Evolutionary conservation across 345 rosid species (phyloP), one percentile per base, ranked within the genome.

Genomic region (Psidium friedrichsthalianum): DNA sequence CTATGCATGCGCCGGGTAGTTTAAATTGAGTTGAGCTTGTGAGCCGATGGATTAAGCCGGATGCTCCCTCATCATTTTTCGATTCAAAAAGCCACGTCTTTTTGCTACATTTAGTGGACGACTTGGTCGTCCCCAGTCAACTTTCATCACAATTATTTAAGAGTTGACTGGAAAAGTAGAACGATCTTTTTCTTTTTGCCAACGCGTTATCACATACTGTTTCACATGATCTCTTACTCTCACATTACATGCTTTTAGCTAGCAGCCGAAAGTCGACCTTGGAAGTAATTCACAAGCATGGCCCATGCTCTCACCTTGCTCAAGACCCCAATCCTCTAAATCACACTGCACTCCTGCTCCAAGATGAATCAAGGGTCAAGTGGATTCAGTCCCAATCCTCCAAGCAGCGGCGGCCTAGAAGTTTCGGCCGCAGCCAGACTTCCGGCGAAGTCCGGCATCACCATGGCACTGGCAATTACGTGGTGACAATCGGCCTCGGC

Each of bases 401-500:
- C 82, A 29, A 20, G 24, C 82, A 52, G 57, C 82, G 15, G 14
- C 25, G n/a, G 49, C 24, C 27, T 16, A 47, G 11, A 49, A 12
- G 78, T 49, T 10, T 56, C 51, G 18, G 49, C 69, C 5, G 20
- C 29, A 2, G 21, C 16, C 11, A 22, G 52, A 5, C 25, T 53
- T 25, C 83, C 76, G 11, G 36, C 56, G 2, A 80, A 6, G 53
- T 78, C 85, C 0, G 85, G 82, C 6, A 24, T 25, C 2, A 61
- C 61, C n/a, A 4, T 86, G 90, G 74, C 36, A 14, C 74, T 27
- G 42, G 86, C 5, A 44, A 88, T 36, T 88, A 82, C 29, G 3
- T 86, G 42, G 85, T 89, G 10, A 87, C 84, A 1, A 69, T 88
- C 21, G 89, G 87, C 10, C 56, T 87, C 1, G 91, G 91, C 8